Base-by-base conservation (phyloP, 805 yeast genomes). In the Candida saitoana region DNA sequence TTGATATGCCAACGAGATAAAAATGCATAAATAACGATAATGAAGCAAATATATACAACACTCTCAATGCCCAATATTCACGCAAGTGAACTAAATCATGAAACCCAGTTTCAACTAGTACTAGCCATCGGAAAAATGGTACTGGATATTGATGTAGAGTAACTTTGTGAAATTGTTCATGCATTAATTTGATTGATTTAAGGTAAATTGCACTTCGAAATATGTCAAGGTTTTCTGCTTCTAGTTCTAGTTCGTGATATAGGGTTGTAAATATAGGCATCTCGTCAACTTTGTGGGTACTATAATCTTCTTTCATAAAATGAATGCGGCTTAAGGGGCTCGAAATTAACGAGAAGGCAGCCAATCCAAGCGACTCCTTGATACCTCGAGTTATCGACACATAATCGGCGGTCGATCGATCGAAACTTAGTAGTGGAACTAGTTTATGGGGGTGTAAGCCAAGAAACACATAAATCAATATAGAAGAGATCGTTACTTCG, bases 371-470 rank as follows among this genome's bases (percentile, higher is more conserved):
- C 11, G 40, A 34, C 15, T 22, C 18, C 32, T 46, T 35, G 2
- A 59, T 44, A 1, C 62, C 60, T 17, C 20, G 36, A 17, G 55
- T 35, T 5, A 57, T 48, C 6, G 55, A 51, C 11, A 62, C 22
- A 15, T 57, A 45, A 38, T 60, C 65, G 2, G 54, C 35, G 7
- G 51, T 50, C 5, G 34, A 40, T 7, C 36, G 36, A 18, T 55
- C 57, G 27, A 53, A 56, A 15, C 51, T 51, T 0, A 66, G 49
- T 19, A 67, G 43, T 5, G 69, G 69, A 16, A 58, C 40, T 11
- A 62, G 42, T 18, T 48, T 48, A 36, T 57, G 59, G 2, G 69
- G 65, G 43, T 64, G 67, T 3, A 65, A 41, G 3, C 63, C 65
- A 8, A 63, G 40, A 36, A 52, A 65, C 6, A 22, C 27, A 11